Conservation (phyloP, 2,329 filamentous ascomycete genomes). For the Pseudopyrenochaeta lycopersici region DNA sequence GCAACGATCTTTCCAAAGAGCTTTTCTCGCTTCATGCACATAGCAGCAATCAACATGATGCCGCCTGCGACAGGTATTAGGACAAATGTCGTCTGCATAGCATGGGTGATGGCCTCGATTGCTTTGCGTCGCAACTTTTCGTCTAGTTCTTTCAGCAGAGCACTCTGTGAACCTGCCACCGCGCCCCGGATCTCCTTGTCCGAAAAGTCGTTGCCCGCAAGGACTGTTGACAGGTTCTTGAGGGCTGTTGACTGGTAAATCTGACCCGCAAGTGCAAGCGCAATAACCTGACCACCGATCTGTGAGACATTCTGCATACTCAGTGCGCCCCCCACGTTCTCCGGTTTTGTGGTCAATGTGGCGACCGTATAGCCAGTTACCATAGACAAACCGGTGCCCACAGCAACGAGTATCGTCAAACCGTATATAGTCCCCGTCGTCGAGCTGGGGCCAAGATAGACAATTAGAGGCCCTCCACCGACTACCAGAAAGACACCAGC, state of each 20-base stretch:
- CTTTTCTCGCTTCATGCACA: too few relatives aligned
- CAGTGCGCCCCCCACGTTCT: constrained; percentile 5
- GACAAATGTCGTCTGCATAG: too few relatives aligned
- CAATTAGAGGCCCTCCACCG: too few relatives aligned
- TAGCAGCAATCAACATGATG: too few relatives aligned
- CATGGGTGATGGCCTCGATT: too few relatives aligned
- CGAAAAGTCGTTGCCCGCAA: constrained; percentile 5
- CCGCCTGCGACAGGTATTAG: too few relatives aligned
- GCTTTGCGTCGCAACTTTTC: too few relatives aligned
- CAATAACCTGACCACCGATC: constrained; percentile 13
- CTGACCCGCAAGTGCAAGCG: constrained; percentile 13
- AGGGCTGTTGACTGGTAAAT: constrained; percentile 12
- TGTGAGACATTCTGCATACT: constrained; percentile 16
- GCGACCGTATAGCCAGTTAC: constrained; percentile 11
- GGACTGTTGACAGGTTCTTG: constrained; percentile 4
- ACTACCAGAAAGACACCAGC: too few relatives aligned
- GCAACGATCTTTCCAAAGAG: too few relatives aligned
- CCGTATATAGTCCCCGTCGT: constrained; percentile 6
- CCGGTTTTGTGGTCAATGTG: constrained; percentile 3
- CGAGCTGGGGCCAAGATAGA: too few relatives aligned
- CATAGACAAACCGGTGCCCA: constrained; percentile 7
- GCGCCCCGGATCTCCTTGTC: constrained; percentile 8
- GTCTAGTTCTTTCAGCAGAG: too few relatives aligned
- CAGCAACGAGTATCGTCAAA: constrained; percentile 2
- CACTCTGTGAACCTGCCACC: background rate